Percentiles rank a stretch among this genome's conserved stretches.
Conservation (phyloP, 1,284 basidiomycete genomes). For the Mycosarcoma mackinlayi region DNA sequence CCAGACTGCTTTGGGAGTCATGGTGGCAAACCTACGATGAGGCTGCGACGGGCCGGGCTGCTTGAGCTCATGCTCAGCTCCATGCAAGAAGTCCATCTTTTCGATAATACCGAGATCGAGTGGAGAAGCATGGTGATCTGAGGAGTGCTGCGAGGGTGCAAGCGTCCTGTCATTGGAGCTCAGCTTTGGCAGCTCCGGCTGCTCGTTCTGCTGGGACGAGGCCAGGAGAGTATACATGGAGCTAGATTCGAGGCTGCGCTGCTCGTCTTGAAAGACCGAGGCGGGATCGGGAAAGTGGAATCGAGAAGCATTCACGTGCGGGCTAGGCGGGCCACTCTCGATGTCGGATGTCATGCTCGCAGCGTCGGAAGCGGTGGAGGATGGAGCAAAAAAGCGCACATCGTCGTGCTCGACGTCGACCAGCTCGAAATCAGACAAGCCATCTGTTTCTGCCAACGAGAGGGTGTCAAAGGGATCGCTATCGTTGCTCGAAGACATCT, state of each 20-base stretch:
- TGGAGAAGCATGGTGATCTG: background rate
- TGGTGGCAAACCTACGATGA: background rate
- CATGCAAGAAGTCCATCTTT: conserved; percentile 5
- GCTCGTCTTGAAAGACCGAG: conserved; percentile 13
- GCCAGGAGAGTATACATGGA: conserved; percentile 22
- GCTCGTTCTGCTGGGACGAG: conserved; percentile 5
- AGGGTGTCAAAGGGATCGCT: conserved; percentile 30
- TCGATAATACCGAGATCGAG: conserved; percentile 12
- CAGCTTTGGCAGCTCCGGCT: background rate
- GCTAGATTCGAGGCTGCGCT: conserved; percentile 16
- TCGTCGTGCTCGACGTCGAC: conserved; percentile 30
- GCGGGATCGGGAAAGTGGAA: conserved; percentile 45
- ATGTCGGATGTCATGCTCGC: conserved; percentile 19
- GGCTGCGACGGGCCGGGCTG: conserved; percentile 2
- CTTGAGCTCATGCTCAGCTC: background rate
- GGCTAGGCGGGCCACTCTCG: conserved; percentile 16
- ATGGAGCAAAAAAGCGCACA: conserved; percentile 12
- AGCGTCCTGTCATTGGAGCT: background rate
- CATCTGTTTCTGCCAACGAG: conserved; percentile 24
- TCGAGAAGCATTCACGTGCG: conserved; percentile 19
- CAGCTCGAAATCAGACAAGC: conserved; percentile 33
- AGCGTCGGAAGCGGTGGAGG: conserved; percentile 20
- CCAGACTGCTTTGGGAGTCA: conserved; percentile 21
- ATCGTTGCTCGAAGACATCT: conserved; percentile 35
- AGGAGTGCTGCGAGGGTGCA: background rate